phyloP scores from a whole-genome alignment of 495 filamentous ascomycete genomes.

The Neurospora pannonica region DNA sequence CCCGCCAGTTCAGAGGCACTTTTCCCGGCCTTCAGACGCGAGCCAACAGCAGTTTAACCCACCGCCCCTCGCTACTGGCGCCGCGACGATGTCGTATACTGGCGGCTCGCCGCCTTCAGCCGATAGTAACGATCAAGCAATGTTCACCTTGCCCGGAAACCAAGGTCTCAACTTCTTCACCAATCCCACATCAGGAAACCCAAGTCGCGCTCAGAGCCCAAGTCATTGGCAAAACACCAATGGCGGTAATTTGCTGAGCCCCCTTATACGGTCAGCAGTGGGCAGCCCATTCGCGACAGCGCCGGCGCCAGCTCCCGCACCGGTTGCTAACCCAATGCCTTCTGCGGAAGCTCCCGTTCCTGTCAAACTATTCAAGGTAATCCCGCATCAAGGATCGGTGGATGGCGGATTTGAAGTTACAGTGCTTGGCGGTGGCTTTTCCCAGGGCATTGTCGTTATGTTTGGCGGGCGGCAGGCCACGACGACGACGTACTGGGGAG shows the following conservation, averaged over 20 bases:
- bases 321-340: background rate
- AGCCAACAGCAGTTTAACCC: background rate
- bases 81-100: constrained; percentile 17
- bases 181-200: constrained; percentile 3
- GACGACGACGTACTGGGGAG: constrained; percentile 75
- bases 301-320: background rate
- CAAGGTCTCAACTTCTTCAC: background rate
- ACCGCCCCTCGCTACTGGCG: background rate
- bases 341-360: background rate
- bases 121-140: background rate
- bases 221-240: background rate
- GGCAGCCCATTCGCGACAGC: background rate
- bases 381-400: constrained; percentile 72
- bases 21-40: background rate
- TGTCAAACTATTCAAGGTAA: constrained; percentile 43
- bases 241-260: constrained; percentile 3
- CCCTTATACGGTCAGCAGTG: constrained; percentile 49
- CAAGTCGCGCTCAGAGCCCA: constrained; percentile 12
- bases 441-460: constrained; percentile 70
- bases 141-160: background rate
- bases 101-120: background rate
- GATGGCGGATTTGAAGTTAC: constrained; percentile 80
- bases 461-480: constrained; percentile 74
- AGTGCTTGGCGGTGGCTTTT: constrained; percentile 69
- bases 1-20: background rate